Percentiles rank a stretch among this genome's conserved stretches.
phyloP scores from a whole-genome alignment of 208 protist species.

The Acanthamoeba sp. region DNA sequence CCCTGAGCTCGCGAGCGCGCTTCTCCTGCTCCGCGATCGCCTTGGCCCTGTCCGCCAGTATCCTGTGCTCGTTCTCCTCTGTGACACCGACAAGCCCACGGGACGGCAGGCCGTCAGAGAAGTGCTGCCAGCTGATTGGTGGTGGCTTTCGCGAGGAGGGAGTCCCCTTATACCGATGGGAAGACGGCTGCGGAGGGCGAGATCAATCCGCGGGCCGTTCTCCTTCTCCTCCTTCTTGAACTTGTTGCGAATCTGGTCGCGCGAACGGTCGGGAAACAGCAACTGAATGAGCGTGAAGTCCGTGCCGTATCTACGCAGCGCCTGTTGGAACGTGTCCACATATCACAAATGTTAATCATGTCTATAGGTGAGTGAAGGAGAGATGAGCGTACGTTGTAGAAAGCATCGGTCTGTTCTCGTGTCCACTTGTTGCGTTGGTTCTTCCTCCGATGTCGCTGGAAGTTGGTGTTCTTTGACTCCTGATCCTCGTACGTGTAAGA shows the following conservation, averaged over 20 bases:
- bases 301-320: conserved; percentile 67
- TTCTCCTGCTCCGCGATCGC: conserved; percentile 39
- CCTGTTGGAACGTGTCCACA: conserved; percentile 23
- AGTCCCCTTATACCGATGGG: conserved; percentile 70
- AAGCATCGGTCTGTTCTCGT: conserved; percentile 64
- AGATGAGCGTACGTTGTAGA: conserved; percentile 62
- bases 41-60: conserved; percentile 17
- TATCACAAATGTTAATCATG: not conserved
- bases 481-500: conserved; percentile 20
- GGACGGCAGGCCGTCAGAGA: too few relatives aligned
- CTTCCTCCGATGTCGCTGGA: conserved; percentile 62
- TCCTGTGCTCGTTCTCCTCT: conserved; percentile 37
- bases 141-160: too few relatives aligned
- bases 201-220: conserved; percentile 53
- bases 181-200: not conserved
- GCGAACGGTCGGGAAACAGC: conserved; percentile 60
- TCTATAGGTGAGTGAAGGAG: not conserved
- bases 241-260: conserved; percentile 77
- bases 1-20: not conserved
- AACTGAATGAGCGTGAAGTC: conserved; percentile 75
- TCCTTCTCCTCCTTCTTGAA: conserved; percentile 80
- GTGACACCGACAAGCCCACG: too few relatives aligned
- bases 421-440: conserved; percentile 51
- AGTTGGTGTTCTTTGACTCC: conserved; percentile 60
- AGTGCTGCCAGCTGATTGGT: too few relatives aligned